phyloP scores from a whole-genome alignment of 2,329 filamentous ascomycete species.

The Hypoxylon sp. region DNA sequence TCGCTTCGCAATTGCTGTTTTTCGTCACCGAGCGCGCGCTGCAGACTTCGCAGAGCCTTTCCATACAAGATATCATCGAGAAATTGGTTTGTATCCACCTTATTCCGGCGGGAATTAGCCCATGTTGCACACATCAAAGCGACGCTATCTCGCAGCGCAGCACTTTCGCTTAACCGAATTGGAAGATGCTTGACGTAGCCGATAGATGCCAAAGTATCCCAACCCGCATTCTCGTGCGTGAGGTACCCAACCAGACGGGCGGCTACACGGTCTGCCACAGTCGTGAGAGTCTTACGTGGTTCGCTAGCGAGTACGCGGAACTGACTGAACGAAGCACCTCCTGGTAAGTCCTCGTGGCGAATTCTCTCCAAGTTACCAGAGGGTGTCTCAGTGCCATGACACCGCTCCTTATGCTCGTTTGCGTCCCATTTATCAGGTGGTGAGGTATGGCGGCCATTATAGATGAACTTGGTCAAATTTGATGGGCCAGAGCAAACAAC shows the following conservation, averaged over 20 bases:
- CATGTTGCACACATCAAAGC: constrained; percentile 26
- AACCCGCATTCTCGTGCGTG: constrained; percentile 17
- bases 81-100: constrained; percentile 5
- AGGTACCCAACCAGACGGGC: constrained; percentile 26
- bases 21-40: constrained; percentile 19
- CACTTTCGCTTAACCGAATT: constrained; percentile 20
- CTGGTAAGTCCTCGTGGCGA: constrained; percentile 13
- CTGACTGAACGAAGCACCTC: constrained; percentile 21
- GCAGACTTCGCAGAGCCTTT: constrained; percentile 25
- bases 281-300: constrained; percentile 19
- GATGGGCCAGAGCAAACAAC: constrained; percentile 24
- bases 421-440: not conserved
- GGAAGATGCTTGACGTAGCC: constrained; percentile 26
- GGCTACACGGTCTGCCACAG: constrained; percentile 26
- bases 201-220: constrained; percentile 15
- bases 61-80: constrained; percentile 25
- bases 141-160: constrained; percentile 26
- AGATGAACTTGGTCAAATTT: constrained; percentile 25
- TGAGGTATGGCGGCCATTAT: constrained; percentile 3
- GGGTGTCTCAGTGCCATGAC: not conserved
- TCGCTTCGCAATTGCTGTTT: constrained; percentile 12
- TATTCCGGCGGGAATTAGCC: constrained; percentile 24
- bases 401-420: not conserved
- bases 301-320: constrained; percentile 17
- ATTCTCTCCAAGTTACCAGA: constrained; percentile 16